Percentiles rank a stretch among this genome's conserved stretches.
Evolutionary conservation across 805 yeast species (phyloP).

Genomic region (Lachancea waltii): DNA sequence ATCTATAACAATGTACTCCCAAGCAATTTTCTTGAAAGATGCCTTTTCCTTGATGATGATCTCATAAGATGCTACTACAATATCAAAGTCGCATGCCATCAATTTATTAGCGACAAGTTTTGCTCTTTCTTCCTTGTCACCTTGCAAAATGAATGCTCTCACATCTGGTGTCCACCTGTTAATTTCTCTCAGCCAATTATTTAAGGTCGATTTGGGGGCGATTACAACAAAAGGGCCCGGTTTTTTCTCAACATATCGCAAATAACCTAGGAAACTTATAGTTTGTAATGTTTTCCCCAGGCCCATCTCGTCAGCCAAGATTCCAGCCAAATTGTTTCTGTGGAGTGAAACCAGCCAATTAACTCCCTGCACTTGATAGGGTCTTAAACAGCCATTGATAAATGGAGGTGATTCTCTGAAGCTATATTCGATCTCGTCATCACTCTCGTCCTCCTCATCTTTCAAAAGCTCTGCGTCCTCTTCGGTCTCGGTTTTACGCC

Average conservation of each 20-base stretch:
- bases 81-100: constrained; percentile 74
- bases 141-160: constrained; percentile 78
- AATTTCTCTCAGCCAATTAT: constrained; percentile 96
- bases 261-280: constrained; percentile 85
- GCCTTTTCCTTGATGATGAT: constrained; percentile 82
- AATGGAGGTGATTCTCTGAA: constrained; percentile 82
- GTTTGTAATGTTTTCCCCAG: constrained; percentile 89
- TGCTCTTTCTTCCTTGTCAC: constrained; percentile 70
- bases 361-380: constrained; percentile 74
- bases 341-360: constrained; percentile 70
- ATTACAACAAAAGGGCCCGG: constrained; percentile 88
- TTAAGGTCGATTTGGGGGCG: constrained; percentile 89
- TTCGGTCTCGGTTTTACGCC: constrained; percentile 69
- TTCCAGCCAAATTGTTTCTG: constrained; percentile 71
- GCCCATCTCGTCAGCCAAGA: constrained; percentile 98
- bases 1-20: constrained; percentile 81
- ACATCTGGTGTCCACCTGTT: constrained; percentile 94
- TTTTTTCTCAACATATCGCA: constrained; percentile 73
- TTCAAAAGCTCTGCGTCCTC: constrained; percentile 71
- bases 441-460: constrained; percentile 35
- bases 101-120: constrained; percentile 77
- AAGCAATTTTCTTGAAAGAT: constrained; percentile 66
- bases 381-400: constrained; percentile 56
- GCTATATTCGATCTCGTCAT: constrained; percentile 30
- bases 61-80: constrained; percentile 91